Base-by-base conservation (phyloP, 768 basidiomycete genomes). In the Chalciporus chontae region DNA sequence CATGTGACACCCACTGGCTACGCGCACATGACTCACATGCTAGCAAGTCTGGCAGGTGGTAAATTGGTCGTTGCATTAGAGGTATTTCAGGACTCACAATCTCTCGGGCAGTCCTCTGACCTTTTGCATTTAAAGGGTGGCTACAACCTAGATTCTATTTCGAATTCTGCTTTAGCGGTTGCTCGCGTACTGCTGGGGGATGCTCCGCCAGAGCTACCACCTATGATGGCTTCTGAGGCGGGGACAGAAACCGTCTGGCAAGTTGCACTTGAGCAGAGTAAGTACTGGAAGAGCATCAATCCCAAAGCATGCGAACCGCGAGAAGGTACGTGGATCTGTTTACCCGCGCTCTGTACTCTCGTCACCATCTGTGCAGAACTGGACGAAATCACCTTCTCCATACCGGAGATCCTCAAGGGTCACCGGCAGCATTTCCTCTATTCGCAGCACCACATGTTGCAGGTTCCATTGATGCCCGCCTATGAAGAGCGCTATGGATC, bases 11-110 rank as follows among this genome's bases (percentile, higher is more conserved):
- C 96, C 1, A 79, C 84, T 15, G 96, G 94, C 5, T 99, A 93
- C 66, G 93, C 93, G 0, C 96, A 98, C 60, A 98, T 99, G 94
- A 96, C 96, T 6, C 90, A 97, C 62, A 95, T 99, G 92, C 76
- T 99, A 8, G 80, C 84, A 36, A 83, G 87, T 18, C 75, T 99
- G 15, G 95, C 95, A 19, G 80, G 81, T 8, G 96, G 96, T 3
- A 88, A 84, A 59, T 60, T 99, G 14, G 90, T 95, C 10, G 92
- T 95, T 26, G 94, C 93, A 2, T 79, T 99, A 37, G 96, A 99
- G 80, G 95, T 95, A 49, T 42, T 55, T 26, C 2, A 18, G 8
- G 2, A 72, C 50, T 31, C n/a, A 24, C 24, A 32, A 27, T 47
- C 44, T 10, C 26, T 8, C 17, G 17, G 5, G 29, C 5, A 26